Percentiles rank a stretch among this genome's conserved stretches.
Evolutionary conservation across 2,329 filamentous ascomycete genomes (phyloP).

Genomic region (Fusarium sp.): DNA sequence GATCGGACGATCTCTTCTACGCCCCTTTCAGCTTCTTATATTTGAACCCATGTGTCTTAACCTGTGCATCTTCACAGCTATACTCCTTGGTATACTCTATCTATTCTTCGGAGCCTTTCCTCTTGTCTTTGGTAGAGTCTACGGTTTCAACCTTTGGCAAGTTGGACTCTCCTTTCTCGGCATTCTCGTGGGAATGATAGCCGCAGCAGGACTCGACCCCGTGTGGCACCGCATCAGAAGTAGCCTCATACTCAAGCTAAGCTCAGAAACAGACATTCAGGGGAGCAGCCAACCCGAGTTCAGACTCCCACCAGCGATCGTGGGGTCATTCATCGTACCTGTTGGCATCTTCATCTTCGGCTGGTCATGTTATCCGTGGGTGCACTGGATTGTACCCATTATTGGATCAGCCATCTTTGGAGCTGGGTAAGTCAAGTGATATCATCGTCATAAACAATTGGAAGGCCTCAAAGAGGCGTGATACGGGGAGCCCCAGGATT

Average conservation of each 20-base stretch:
- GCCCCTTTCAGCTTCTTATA: slow-evolving; percentile 82
- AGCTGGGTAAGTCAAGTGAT: slow-evolving; percentile 67
- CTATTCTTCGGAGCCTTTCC: slow-evolving; percentile 92
- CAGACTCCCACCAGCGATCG: slow-evolving; percentile 79
- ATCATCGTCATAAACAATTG: slow-evolving; percentile 48
- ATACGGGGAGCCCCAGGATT: neutral
- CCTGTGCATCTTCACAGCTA: slow-evolving; percentile 83
- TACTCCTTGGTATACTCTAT: slow-evolving; percentile 89
- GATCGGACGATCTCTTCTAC: slow-evolving; percentile 67
- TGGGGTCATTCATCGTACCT: slow-evolving; percentile 81
- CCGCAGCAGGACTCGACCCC: slow-evolving; percentile 71
- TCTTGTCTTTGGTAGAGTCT: slow-evolving; percentile 78
- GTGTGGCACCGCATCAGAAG: slow-evolving; percentile 72
- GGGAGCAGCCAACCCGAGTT: slow-evolving; percentile 85
- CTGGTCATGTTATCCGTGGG: slow-evolving; percentile 79
- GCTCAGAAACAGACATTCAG: slow-evolving; percentile 60
- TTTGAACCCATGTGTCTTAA: slow-evolving; percentile 88
- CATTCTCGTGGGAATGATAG: slow-evolving; percentile 74
- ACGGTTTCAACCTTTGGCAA: slow-evolving; percentile 83
- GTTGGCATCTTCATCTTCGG: slow-evolving; percentile 88
- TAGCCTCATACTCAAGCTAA: slow-evolving; percentile 66
- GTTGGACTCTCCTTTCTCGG: slow-evolving; percentile 82
- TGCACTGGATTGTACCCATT: slow-evolving; percentile 82
- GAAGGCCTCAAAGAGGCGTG: slow-evolving; percentile 12
- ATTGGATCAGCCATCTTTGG: slow-evolving; percentile 79